Base-by-base conservation (phyloP, 2,329 filamentous ascomycete genomes). In the Apiospora saccharicola region DNA sequence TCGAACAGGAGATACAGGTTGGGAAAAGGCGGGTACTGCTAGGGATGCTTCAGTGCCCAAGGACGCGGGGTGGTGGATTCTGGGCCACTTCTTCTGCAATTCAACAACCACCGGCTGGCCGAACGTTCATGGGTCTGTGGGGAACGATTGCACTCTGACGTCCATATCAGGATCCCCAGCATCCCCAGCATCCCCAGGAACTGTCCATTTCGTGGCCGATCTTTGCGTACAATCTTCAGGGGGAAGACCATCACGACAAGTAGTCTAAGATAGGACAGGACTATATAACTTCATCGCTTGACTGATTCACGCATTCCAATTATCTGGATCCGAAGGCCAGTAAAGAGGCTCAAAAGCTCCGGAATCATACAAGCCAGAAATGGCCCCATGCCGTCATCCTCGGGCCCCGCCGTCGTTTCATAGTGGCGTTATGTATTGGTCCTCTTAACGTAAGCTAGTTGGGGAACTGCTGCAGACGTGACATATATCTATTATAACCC, bases 401-500 rank as follows among this genome's bases (percentile, higher is more conserved):
- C 34, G 34, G 57, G 57, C 57, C 57, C 57, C 57, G 57, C 57
- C 34, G 57, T 64, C 57, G 57, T 64, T 64, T 64, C 57, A 64
- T 64, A 14, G 57, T 64, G 57, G 57, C 57, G 57, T 64, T 64
- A 41, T 64, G 22, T 64, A 64, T 41, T 64, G 57, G 57, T 12
- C 22, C 37, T 64, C 57, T 64, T 41, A 34, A 64, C 57, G 57
- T 64, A 64, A 64, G 57, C 57, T 64, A 64, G 57, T n/a, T 41
- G 30, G 57, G 57, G 57, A 64, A 64, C 57, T 64, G 57, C 57
- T 64, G 57, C 57, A 64, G 57, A 34, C 57, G 57, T 64, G 57
- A 64, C 57, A 64, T 64, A 51, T 51, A 64, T 64, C 57, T 41
- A 64, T 41, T 34, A n/a, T 7, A 64, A 26, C 30, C 57, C 30